These are phyloP conservation scores for Arxiozyma telluris DNA, from an alignment of 1,139 yeast species.

Conservation along the genomic window DNA sequence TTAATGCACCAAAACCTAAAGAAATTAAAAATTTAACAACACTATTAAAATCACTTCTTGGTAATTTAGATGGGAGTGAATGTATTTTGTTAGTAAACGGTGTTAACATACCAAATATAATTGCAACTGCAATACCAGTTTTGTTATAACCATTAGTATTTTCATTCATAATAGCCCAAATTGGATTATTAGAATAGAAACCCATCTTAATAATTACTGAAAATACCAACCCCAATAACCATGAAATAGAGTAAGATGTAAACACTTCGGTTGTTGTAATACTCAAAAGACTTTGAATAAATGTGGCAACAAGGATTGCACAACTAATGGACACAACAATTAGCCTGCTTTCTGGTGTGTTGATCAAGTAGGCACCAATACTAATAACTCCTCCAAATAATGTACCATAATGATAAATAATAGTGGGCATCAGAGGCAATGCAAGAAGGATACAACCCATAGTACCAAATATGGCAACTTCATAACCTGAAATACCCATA, in stretches of 20 bases:
- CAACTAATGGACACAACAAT: conserved; percentile 59
- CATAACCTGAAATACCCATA: conserved; percentile 96
- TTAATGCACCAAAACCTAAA: conserved; percentile 66
- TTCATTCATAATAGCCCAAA: conserved; percentile 90
- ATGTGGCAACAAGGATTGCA: conserved; percentile 51
- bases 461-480: conserved; percentile 55
- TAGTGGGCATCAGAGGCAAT: conserved; percentile 47
- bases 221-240: conserved; percentile 61
- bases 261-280: conserved; percentile 32
- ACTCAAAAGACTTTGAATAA: conserved; percentile 50
- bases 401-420: conserved; percentile 43
- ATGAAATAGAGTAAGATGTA: conserved; percentile 45
- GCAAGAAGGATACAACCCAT: conserved; percentile 50
- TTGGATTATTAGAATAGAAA: conserved; percentile 78
- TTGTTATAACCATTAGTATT: conserved; percentile 81
- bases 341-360: conserved; percentile 61
- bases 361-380: conserved; percentile 62
- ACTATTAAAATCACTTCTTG: conserved; percentile 1
- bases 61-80: conserved; percentile 8
- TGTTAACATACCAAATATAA: conserved; percentile 52
- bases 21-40: conserved; percentile 28
- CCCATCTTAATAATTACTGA: conserved; percentile 71
- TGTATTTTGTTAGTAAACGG: conserved; percentile 27
- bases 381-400: conserved; percentile 56
- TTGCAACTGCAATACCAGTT: conserved; percentile 59